These are phyloP conservation scores for Sporisorium sorghi DNA, from an alignment of 1,284 basidiomycete species.

Conservation along the genomic window DNA sequence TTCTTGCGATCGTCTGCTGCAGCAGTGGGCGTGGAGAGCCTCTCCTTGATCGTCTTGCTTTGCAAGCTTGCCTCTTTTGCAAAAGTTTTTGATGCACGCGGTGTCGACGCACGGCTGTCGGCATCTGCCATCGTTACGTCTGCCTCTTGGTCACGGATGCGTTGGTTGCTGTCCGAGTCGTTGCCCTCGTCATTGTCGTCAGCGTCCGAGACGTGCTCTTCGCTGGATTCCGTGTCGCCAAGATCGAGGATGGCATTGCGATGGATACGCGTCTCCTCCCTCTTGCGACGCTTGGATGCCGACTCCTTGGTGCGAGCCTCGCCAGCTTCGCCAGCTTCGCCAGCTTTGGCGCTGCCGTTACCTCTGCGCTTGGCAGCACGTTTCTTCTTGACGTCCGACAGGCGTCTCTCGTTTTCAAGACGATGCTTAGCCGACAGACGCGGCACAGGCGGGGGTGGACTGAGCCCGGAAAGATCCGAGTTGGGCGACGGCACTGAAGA, in stretches of 20 bases:
- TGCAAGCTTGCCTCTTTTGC: not conserved
- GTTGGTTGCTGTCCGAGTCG: slow-evolving; percentile 3
- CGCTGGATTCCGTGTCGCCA: slow-evolving; percentile 50
- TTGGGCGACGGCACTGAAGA: slow-evolving; percentile 48
- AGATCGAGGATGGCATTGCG: slow-evolving; percentile 49
- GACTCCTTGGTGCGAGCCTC: slow-evolving; percentile 27
- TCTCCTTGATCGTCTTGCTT: slow-evolving; percentile 18
- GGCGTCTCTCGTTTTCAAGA: slow-evolving; percentile 28
- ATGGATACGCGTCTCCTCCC: slow-evolving; percentile 40
- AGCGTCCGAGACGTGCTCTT: slow-evolving; percentile 22
- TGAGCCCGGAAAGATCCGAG: slow-evolving; percentile 21
- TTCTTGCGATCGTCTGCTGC: slow-evolving; percentile 21
- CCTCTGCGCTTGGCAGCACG: slow-evolving; percentile 26
- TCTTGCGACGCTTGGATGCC: slow-evolving; percentile 34
- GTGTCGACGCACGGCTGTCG: slow-evolving; percentile 25
- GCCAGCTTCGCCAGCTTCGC: slow-evolving; percentile 6
- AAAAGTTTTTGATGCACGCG: slow-evolving; percentile 14
- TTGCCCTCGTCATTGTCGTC: slow-evolving; percentile 6
- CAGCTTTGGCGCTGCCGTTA: slow-evolving; percentile 15
- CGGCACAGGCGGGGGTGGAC: slow-evolving; percentile 31
- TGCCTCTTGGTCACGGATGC: slow-evolving; percentile 13
- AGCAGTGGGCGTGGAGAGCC: slow-evolving; percentile 7
- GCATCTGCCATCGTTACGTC: slow-evolving; percentile 16
- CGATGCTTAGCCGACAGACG: slow-evolving; percentile 34
- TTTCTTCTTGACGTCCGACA: slow-evolving; percentile 41